phyloP scores from a whole-genome alignment of 1,284 basidiomycete genomes.

The Apiotrichum laibachii region DNA sequence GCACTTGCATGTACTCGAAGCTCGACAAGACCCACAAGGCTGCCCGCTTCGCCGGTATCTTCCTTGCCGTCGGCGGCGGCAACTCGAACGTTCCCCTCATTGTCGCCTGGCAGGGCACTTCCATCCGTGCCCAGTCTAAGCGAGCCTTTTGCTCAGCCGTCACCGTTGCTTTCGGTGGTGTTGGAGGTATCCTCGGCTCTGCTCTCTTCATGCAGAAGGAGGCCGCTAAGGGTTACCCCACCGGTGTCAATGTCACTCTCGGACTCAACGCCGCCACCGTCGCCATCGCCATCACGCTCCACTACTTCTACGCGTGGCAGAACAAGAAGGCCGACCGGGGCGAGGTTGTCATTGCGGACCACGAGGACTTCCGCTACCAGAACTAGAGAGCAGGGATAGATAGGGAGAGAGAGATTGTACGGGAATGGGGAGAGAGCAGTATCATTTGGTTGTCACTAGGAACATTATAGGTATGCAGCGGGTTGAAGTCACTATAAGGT shows the following conservation, averaged over 20 bases:
- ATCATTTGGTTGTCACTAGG: too few relatives aligned
- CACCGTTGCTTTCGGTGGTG: slow-evolving; percentile 21
- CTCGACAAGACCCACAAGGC: slow-evolving; percentile 7
- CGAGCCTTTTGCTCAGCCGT: slow-evolving; percentile 29
- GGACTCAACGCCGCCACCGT: slow-evolving; percentile 12
- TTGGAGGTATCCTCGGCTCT: slow-evolving; percentile 22
- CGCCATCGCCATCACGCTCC: slow-evolving; percentile 3
- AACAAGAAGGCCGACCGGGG: slow-evolving; percentile 17
- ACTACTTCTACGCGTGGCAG: slow-evolving; percentile 12
- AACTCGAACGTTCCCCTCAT: slow-evolving; percentile 41
- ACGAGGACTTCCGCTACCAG: slow-evolving; percentile 10
- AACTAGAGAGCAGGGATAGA: not conserved
- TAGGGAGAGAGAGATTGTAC: too few relatives aligned
- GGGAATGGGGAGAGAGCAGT: too few relatives aligned
- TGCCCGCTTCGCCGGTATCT: slow-evolving; percentile 16
- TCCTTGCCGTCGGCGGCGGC: slow-evolving; percentile 41
- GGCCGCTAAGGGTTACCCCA: slow-evolving; percentile 13
- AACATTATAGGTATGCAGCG: too few relatives aligned
- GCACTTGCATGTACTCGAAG: slow-evolving; percentile 22
- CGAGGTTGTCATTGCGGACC: slow-evolving; percentile 9
- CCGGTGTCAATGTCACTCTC: slow-evolving; percentile 20
- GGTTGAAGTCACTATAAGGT: too few relatives aligned
- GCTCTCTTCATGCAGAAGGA: slow-evolving; percentile 24
- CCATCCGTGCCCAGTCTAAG: slow-evolving; percentile 52
- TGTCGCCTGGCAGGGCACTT: slow-evolving; percentile 47